Evolutionary conservation across 108 stramenopile genomes (phyloP), one percentile per base, ranked within the genome.

Genomic region (Nitzschia sp.): DNA sequence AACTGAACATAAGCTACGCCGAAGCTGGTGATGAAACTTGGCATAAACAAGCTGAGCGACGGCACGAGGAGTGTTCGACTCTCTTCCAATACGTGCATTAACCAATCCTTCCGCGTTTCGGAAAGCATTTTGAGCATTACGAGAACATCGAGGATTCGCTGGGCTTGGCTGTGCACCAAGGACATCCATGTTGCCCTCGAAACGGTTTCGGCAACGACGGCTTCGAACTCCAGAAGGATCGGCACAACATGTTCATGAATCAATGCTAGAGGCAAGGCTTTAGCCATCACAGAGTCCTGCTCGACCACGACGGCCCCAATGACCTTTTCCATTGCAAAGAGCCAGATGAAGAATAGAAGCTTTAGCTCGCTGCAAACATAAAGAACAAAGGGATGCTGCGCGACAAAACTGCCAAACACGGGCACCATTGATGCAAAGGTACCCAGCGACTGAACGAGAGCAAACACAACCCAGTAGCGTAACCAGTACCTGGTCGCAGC

Each of bases 1-100:
- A 75, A 81, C 45, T 85, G 83, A 17, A 86, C 94, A 63, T 92
- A 95, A 23, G 89, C 68, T 25, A 90, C 84, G 1, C 91, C 94
- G 58, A 80, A 92, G 13, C 57, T 53, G 0, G 94, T 90, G 35
- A 88, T 71, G 65, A 90, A 90, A 26, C 89, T 74, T 3, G 94
- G 94, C 82, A 89, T 90, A 17, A 95, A 62, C 26, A 92, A 56
- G n/a, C 89, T 90, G 17, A 91, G 38, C 1, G 88, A 82, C 29
- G 94, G 94, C 27, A 90, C 28, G 21, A 82, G 28, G 51, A 92
- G 68, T 18, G 75, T 78, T 26, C 82, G 76, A 19, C 82, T 75
- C 47, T 95, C 87, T 30, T 81, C 62, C 27, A 89, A 27, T 11
- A 83, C 51, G 23, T 64, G 71, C 17, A 92, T 54, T 2, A 95